Evolutionary conservation across 2,329 filamentous ascomycete species (phyloP).

Genomic region (Cytospora piceae): DNA sequence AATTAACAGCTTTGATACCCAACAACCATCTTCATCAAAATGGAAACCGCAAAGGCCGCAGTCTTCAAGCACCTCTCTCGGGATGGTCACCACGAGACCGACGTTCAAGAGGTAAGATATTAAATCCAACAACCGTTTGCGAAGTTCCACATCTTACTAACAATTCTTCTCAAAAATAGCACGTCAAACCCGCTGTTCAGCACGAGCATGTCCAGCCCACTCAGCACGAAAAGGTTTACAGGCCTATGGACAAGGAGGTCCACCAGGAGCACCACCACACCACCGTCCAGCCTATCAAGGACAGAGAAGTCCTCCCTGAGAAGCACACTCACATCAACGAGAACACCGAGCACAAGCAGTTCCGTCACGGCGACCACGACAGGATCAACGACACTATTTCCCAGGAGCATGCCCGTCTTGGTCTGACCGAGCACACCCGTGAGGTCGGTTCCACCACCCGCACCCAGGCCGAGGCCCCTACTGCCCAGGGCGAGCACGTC

Average conservation of each 20-base stretch:
- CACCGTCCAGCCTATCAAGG: constrained; percentile 64
- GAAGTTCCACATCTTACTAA: not conserved
- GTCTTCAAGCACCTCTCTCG: constrained; percentile 64
- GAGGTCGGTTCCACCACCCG: not conserved
- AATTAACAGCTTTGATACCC: too few relatives aligned
- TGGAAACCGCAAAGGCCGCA: constrained; percentile 68
- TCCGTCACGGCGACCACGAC: not conserved
- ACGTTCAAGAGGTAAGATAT: constrained; percentile 60
- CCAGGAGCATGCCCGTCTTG: not conserved
- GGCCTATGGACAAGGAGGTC: constrained; percentile 68
- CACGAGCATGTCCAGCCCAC: constrained; percentile 64
- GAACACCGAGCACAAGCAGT: not conserved
- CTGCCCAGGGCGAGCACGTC: constrained; percentile 63
- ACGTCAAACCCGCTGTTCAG: constrained; percentile 61
- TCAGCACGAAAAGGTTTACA: constrained; percentile 64
- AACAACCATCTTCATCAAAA: too few relatives aligned
- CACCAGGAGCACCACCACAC: constrained; percentile 76
- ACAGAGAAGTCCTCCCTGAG: not conserved
- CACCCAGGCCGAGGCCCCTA: constrained; percentile 45
- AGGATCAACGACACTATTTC: not conserved
- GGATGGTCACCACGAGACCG: constrained; percentile 70
- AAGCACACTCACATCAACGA: not conserved
- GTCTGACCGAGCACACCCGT: constrained; percentile 49
- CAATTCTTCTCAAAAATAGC: not conserved
- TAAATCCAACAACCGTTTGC: not conserved